A percentile compares a stretch with the other conserved stretches of the same genome.
Evolutionary conservation across 2,329 filamentous ascomycete genomes (phyloP).

Genomic region (Emericellopsis cladophorae): DNA sequence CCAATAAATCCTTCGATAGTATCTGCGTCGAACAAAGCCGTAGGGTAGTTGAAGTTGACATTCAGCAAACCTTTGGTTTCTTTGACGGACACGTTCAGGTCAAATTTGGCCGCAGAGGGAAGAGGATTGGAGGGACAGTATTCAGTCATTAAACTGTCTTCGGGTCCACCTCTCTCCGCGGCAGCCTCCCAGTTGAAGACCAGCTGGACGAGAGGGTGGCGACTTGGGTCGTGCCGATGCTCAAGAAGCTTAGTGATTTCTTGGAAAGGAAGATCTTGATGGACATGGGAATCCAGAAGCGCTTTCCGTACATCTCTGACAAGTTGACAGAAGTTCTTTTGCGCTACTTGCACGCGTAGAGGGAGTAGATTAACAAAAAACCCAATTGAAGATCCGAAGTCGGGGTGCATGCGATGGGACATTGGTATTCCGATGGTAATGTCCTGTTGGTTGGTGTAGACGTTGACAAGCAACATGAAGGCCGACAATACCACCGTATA

Average conservation of each 20-base stretch:
- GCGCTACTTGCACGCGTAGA: not conserved
- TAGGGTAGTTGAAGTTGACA: not conserved
- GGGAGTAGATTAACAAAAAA: slow-evolving; percentile 3
- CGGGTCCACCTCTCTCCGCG: not conserved
- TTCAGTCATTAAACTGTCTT: not conserved
- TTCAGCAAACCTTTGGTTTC: not conserved
- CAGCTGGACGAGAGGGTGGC: not conserved
- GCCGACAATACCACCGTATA: not conserved
- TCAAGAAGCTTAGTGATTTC: not conserved
- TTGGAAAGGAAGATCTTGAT: slow-evolving; percentile 2
- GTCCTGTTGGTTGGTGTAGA: not conserved
- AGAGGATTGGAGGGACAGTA: not conserved
- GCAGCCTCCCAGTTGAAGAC: not conserved
- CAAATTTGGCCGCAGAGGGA: not conserved
- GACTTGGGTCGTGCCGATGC: not conserved
- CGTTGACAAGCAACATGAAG: not conserved
- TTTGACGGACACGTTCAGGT: not conserved
- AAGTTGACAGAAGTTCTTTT: not conserved
- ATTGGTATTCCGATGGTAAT: not conserved
- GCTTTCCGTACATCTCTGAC: not conserved
- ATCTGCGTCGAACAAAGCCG: not conserved
- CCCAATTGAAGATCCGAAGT: not conserved
- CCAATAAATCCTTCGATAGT: not conserved
- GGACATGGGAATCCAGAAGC: not conserved
- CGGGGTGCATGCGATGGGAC: slow-evolving; percentile 1